These are phyloP conservation scores for Blepharisma stoltei DNA, from an alignment of 73 alveolate species.

Conservation along the genomic window DNA sequence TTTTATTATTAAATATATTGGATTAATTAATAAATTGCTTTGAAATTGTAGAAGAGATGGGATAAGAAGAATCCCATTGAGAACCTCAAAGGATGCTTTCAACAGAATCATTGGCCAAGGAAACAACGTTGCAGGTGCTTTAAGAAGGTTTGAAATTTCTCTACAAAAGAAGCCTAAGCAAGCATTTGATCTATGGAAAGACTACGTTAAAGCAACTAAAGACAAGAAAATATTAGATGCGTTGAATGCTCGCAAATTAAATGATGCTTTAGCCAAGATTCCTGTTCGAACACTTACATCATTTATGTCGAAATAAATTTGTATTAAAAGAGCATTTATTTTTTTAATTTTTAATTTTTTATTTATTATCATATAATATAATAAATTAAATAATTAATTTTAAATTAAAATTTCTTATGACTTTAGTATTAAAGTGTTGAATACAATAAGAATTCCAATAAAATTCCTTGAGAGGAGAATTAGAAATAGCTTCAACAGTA, in stretches of 20 bases:
- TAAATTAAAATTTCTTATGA: no score
- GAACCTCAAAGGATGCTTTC: slow-evolving; percentile 4
- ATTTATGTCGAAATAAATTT: no score
- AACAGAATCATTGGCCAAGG: slow-evolving; percentile 11
- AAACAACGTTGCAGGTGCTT: not conserved
- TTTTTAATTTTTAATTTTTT: no score
- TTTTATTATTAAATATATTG: no score
- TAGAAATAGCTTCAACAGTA: not conserved
- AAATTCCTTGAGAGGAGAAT: no score
- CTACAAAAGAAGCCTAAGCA: slow-evolving; percentile 3
- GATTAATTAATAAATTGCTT: no score
- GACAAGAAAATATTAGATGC: not conserved
- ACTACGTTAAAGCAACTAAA: not conserved
- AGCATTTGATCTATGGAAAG: slow-evolving; percentile 20
- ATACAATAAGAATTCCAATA: no score
- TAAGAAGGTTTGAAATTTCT: not conserved
- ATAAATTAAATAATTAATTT: no score
- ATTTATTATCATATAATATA: no score
- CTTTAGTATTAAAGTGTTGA: no score
- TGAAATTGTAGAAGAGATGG: no score
- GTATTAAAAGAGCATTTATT: no score
- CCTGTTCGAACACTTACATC: slow-evolving; percentile 22
- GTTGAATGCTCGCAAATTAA: not conserved
- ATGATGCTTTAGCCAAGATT: not conserved
- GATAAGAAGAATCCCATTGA: not conserved